Evolutionary conservation across 2,329 filamentous ascomycete genomes (phyloP).

Genomic region (Nannizzia gypsea): DNA sequence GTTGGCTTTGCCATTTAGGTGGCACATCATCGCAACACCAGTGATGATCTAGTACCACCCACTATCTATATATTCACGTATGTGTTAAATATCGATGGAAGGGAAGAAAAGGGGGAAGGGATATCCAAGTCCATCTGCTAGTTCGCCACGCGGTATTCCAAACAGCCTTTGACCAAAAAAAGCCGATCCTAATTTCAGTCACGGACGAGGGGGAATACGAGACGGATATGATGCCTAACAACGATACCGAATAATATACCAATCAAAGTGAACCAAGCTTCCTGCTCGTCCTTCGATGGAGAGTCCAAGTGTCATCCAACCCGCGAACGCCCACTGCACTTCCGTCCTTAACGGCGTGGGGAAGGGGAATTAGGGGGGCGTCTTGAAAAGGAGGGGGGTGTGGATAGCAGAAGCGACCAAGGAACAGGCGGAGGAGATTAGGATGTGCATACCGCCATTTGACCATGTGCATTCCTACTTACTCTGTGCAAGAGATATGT

Average conservation of each 20-base stretch:
- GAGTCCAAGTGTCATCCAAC: not conserved
- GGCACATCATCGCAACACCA: not conserved
- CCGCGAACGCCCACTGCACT: not conserved
- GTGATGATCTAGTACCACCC: not conserved
- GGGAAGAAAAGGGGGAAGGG: not conserved
- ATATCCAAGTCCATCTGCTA: not conserved
- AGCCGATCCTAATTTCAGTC: not conserved
- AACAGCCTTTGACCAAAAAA: not conserved
- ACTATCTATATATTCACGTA: not conserved
- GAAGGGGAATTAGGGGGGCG: not conserved
- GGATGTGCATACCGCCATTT: not conserved
- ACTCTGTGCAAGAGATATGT: not conserved
- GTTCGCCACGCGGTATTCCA: not conserved
- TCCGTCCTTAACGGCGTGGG: not conserved
- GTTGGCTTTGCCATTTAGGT: not conserved
- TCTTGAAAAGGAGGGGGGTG: too few species aligned
- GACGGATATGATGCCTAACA: not conserved
- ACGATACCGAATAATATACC: not conserved
- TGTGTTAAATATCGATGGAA: not conserved
- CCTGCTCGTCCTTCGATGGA: not conserved
- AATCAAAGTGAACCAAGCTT: not conserved
- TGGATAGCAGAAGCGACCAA: too few species aligned
- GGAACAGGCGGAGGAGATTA: not conserved
- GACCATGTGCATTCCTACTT: not conserved
- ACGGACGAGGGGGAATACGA: not conserved